Conservation (phyloP, 2,329 filamentous ascomycete genomes). For the Chaetomiaceae sp. region DNA sequence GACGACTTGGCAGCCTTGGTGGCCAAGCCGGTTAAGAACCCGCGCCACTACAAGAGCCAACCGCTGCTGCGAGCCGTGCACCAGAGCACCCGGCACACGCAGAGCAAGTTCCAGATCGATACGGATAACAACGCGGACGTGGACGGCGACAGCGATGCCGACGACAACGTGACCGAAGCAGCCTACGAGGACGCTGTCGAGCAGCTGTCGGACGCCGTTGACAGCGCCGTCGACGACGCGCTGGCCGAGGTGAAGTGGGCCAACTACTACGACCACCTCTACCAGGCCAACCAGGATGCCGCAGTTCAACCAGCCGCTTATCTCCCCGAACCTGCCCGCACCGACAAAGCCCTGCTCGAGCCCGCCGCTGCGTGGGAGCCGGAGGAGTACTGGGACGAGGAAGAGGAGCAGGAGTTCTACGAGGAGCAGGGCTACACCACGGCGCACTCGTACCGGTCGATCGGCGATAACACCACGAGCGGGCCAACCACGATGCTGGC, state of each 20-base stretch:
- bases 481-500: slow-evolving; percentile 56
- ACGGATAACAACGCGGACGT: slow-evolving; percentile 18
- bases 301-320: background rate
- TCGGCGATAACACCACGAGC: slow-evolving; percentile 54
- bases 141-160: slow-evolving; percentile 29
- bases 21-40: slow-evolving; percentile 26
- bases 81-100: slow-evolving; percentile 37
- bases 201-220: slow-evolving; percentile 26
- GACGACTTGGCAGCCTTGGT: slow-evolving; percentile 17
- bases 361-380: slow-evolving; percentile 38
- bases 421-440: slow-evolving; percentile 70
- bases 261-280: slow-evolving; percentile 4
- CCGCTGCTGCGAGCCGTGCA: slow-evolving; percentile 42
- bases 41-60: slow-evolving; percentile 49
- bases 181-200: slow-evolving; percentile 43
- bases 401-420: slow-evolving; percentile 52
- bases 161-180: slow-evolving; percentile 35
- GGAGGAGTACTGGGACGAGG: slow-evolving; percentile 73
- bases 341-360: slow-evolving; percentile 14
- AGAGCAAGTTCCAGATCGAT: slow-evolving; percentile 36
- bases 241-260: slow-evolving; percentile 2
- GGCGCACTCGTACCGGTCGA: slow-evolving; percentile 67
- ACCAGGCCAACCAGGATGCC: slow-evolving; percentile 10
- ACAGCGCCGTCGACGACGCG: slow-evolving; percentile 2
- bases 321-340: slow-evolving; percentile 28